Percentiles rank a stretch among this genome's conserved stretches.
phyloP scores from a whole-genome alignment of 768 basidiomycete genomes.

The Nevesoporus exiguus region DNA sequence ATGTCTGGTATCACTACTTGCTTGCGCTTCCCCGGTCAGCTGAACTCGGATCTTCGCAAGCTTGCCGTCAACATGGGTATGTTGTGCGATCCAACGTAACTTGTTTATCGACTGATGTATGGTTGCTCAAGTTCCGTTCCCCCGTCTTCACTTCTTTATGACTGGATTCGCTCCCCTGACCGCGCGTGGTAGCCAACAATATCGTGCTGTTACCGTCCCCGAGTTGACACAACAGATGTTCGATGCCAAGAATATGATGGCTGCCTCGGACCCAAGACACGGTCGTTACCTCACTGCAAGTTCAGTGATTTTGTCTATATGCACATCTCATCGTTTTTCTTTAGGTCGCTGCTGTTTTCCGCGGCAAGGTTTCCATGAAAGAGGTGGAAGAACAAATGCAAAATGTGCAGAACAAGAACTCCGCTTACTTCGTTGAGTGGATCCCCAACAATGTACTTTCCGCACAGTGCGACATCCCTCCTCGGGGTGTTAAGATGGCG shows the following conservation, averaged over 20 bases:
- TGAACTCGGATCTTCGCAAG: conserved; percentile 98
- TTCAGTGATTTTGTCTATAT: not conserved
- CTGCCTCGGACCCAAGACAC: conserved; percentile 93
- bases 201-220: conserved; percentile 95
- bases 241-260: conserved; percentile 99
- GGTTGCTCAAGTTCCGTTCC: conserved; percentile 78
- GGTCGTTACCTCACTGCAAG: conserved; percentile 94
- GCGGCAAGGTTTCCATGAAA: conserved; percentile 99
- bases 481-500: conserved; percentile 93
- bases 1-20: conserved; percentile 99
- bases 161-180: conserved; percentile 94
- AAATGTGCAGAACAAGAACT: conserved; percentile 96
- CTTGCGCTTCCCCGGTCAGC: conserved; percentile 98
- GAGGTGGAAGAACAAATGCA: conserved; percentile 99
- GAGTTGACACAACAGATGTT: conserved; percentile 99
- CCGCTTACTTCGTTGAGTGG: conserved; percentile 99
- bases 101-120: conserved; percentile 1
- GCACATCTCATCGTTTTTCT: not conserved
- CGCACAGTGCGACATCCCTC: conserved; percentile 97
- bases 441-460: conserved; percentile 99
- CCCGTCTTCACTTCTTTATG: conserved; percentile 99
- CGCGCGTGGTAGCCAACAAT: conserved; percentile 90
- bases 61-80: conserved; percentile 98
- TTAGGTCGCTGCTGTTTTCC: conserved; percentile 92
- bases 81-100: conserved; percentile 19